Base-by-base conservation (phyloP, 208 protist species). In the Vickermania spadyakhi region DNA sequence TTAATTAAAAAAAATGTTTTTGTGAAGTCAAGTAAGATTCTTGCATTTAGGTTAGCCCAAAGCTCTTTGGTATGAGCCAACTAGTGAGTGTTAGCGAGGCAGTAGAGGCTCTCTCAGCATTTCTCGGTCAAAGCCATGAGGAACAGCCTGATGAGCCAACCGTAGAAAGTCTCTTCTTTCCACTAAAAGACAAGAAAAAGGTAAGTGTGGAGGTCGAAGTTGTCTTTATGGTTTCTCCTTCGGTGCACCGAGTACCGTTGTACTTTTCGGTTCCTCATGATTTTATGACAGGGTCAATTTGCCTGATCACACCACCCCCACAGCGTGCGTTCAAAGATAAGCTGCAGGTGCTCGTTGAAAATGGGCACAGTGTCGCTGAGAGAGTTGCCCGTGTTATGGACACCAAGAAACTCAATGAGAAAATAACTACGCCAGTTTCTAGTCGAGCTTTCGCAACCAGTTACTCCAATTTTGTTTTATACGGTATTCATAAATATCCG, bases 391-490 rank as follows among this genome's bases (percentile, higher is more conserved):
- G 84, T 5, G 85, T 95, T 21, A 85, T 95, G 31, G 88, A 95
- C 68, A 81, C 77, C 18, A 77, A 84, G 62, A 89, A 89, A 60
- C 68, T 95, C n/a, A 36, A 63, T 5, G 75, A 69, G n/a, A 91
- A 91, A 68, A 70, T 91, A 51, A 28, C 52, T 3, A 78, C 86
- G 31, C 88, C 88, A 11, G 88, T 95, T 26, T 62, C 85, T 0
- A 72, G 88, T 21, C 84, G 88, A 27, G 84, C 85, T 1, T 84
- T 95, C 23, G 74, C 88, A 2, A 91, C 84, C 60, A 91, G 83
- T 60, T 95, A 89, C 66, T 82, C 91, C 53, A 79, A 92, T 66
- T 91, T 95, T 62, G 64, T 95, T 45, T 61, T 92, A 3, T 84
- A 84, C 70, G 81, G 71, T 28, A 74, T 81, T 21, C 73, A 77